phyloP scores from a whole-genome alignment of 2,329 filamentous ascomycete genomes.

The Ramichloridium luteum region DNA sequence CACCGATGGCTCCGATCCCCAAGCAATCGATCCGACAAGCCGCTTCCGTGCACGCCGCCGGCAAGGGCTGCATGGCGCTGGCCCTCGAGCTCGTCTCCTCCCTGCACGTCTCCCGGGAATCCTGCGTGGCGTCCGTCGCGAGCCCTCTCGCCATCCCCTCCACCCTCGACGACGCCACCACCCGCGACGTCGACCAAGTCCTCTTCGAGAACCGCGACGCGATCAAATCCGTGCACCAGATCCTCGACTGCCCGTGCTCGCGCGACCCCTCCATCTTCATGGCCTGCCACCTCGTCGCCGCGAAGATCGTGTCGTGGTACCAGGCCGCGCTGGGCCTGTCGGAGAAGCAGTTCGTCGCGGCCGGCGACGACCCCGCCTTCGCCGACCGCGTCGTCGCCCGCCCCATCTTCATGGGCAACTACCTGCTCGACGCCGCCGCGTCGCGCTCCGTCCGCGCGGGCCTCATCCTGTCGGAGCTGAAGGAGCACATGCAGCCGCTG shows the following conservation, averaged over 20 bases:
- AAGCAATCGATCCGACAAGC: background rate
- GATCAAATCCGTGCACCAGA: slow-evolving; percentile 6
- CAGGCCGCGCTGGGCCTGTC: slow-evolving; percentile 6
- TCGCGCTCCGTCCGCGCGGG: slow-evolving; percentile 7
- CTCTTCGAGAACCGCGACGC: slow-evolving; percentile 8
- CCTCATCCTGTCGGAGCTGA: slow-evolving; percentile 7
- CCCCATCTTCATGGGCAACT: slow-evolving; percentile 10
- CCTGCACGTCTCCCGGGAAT: slow-evolving; percentile 6
- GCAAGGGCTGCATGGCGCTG: slow-evolving; percentile 6
- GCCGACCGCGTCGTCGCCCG: too few relatives aligned
- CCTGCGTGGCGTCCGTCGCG: slow-evolving; percentile 4
- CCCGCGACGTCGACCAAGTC: slow-evolving; percentile 7
- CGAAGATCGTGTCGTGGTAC: slow-evolving; percentile 9
- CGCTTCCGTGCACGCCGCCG: slow-evolving; percentile 3
- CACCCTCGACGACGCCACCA: slow-evolving; percentile 3
- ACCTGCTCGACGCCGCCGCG: slow-evolving; percentile 7
- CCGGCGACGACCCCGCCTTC: too few relatives aligned
- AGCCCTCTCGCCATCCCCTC: slow-evolving; percentile 6
- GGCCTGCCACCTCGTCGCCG: slow-evolving; percentile 7
- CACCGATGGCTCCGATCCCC: background rate
- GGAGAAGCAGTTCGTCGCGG: too few relatives aligned
- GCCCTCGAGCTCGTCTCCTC: slow-evolving; percentile 6
- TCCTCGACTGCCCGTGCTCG: slow-evolving; percentile 8
- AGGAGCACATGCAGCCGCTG: slow-evolving; percentile 7
- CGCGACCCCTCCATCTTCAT: slow-evolving; percentile 4